Base-by-base conservation (phyloP, 805 yeast genomes). In the Candida xyloterini region DNA sequence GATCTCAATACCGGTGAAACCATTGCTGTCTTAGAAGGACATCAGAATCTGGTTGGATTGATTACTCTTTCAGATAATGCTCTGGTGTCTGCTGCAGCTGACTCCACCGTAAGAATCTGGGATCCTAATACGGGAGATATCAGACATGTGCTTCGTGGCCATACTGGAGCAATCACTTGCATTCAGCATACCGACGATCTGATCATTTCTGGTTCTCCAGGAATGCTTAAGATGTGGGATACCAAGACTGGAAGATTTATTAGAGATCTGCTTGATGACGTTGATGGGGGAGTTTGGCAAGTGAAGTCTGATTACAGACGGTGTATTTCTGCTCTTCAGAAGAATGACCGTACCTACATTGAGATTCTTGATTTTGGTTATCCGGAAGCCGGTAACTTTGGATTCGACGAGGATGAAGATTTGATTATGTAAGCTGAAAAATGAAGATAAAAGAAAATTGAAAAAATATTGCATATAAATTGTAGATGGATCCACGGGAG, bases 1-100 rank as follows among this genome's bases (percentile, higher is more conserved):
- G 90, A 89, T 60, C 67, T 90, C 37, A 78, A 73, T 28, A 79
- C 82, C 13, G 96, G 97, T 7, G 70, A 75, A 44, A 73, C 83
- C 32, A 62, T 85, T 34, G 70, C 79, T 30, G 76, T 87, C 0
- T 66, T 91, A 32, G 88, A 81, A 41, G 97, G 96, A 1, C 99
- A 93, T 60, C 80, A 86, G 1, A 85, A 91, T 10, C 66, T 93
- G 15, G 99, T 93, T 11, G 99, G 98, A 0, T 67, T 93, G 31
- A 69, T 91, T 20, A 87, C 86, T 31, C 73, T 90, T 7, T 79
- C 88, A 5, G 80, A 83, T 18, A 79, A 82, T 25, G 80, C 78
- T 33, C 68, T 93, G 10, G 95, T 91, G 1, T 84, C 95, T 31
- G 99, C 96, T 0, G 98, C 97, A 2, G 98, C 98, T 0, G 99